Evolutionary conservation across 768 basidiomycete genomes (phyloP).

Genomic region (Coprinopsis cinerea): DNA sequence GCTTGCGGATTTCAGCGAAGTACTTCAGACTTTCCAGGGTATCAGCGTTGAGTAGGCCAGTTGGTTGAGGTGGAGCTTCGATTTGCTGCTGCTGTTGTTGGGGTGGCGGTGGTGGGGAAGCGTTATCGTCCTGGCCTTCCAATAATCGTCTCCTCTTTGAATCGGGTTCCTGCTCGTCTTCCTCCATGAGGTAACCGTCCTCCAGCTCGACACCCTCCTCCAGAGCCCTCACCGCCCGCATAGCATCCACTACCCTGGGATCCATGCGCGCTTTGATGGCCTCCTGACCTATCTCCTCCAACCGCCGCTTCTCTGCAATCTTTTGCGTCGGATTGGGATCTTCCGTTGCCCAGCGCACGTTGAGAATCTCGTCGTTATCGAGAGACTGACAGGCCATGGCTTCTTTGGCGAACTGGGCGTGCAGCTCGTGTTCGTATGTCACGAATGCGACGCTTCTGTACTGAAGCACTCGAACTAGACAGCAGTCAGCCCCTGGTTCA

Average conservation of each 20-base stretch:
- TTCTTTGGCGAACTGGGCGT: conserved; percentile 96
- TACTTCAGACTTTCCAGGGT: conserved; percentile 88
- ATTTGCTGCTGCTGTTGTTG: conserved; percentile 16
- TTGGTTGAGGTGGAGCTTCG: conserved; percentile 27
- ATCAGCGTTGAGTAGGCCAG: conserved; percentile 72
- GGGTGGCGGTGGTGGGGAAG: conserved; percentile 17
- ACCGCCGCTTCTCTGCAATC: conserved; percentile 72
- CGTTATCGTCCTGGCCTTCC: conserved; percentile 29
- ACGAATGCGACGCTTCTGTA: conserved; percentile 97
- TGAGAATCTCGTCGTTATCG: conserved; percentile 95
- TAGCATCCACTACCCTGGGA: conserved; percentile 82
- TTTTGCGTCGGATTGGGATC: conserved; percentile 95
- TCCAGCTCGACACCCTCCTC: conserved; percentile 69
- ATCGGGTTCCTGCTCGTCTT: conserved; percentile 16
- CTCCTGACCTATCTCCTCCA: conserved; percentile 81
- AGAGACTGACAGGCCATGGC: conserved; percentile 98
- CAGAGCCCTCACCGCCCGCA: conserved; percentile 77
- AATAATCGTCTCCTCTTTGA: conserved; percentile 24
- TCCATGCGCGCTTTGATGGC: conserved; percentile 85
- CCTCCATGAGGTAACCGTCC: conserved; percentile 29
- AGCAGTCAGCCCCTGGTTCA: background rate
- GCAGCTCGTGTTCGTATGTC: conserved; percentile 80
- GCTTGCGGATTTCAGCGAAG: conserved; percentile 80
- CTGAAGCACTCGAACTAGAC: conserved; percentile 80
- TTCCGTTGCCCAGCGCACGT: conserved; percentile 98